These are phyloP conservation scores for Saitozyma sp. DNA, from an alignment of 768 basidiomycete genomes.

Conservation along the genomic window DNA sequence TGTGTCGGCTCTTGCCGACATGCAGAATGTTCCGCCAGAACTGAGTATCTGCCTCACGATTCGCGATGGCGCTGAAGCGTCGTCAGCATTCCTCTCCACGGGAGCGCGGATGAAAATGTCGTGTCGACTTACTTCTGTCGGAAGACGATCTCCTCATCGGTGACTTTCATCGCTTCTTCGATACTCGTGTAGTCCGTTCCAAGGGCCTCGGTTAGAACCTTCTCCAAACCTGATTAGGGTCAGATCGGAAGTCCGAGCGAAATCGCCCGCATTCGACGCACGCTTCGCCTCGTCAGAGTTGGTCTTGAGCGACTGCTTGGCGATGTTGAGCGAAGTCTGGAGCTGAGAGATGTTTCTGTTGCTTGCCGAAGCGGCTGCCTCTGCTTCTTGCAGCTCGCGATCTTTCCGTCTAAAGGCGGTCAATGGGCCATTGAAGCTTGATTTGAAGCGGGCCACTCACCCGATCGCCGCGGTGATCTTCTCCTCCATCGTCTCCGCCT, in stretches of 20 bases:
- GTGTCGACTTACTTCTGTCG: slow-evolving; percentile 27
- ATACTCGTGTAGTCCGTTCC: slow-evolving; percentile 35
- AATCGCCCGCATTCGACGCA: slow-evolving; percentile 46
- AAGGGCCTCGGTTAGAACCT: slow-evolving; percentile 55
- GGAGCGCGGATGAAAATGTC: not conserved
- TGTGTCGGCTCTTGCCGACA: slow-evolving; percentile 59
- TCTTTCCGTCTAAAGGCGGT: slow-evolving; percentile 64
- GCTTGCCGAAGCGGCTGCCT: slow-evolving; percentile 56
- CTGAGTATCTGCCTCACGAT: slow-evolving; percentile 7
- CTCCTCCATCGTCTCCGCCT: slow-evolving; percentile 68
- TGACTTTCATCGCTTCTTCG: slow-evolving; percentile 47
- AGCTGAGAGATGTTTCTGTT: slow-evolving; percentile 65
- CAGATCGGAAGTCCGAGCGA: not conserved
- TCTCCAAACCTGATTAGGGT: slow-evolving; percentile 58
- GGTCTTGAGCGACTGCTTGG: slow-evolving; percentile 63
- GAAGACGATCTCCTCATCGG: slow-evolving; percentile 42
- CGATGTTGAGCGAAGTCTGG: slow-evolving; percentile 64
- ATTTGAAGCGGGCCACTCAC: slow-evolving; percentile 55
- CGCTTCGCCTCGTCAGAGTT: slow-evolving; percentile 68
- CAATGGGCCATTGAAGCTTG: too few species aligned
- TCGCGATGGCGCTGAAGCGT: slow-evolving; percentile 19
- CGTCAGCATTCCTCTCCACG: not conserved
- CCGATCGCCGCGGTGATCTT: slow-evolving; percentile 63
- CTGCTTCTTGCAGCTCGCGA: slow-evolving; percentile 59
- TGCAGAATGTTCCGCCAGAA: slow-evolving; percentile 32